These are phyloP conservation scores for Delonix regia DNA, from an alignment of 306 rosid genomes.

Conservation along the genomic window DNA sequence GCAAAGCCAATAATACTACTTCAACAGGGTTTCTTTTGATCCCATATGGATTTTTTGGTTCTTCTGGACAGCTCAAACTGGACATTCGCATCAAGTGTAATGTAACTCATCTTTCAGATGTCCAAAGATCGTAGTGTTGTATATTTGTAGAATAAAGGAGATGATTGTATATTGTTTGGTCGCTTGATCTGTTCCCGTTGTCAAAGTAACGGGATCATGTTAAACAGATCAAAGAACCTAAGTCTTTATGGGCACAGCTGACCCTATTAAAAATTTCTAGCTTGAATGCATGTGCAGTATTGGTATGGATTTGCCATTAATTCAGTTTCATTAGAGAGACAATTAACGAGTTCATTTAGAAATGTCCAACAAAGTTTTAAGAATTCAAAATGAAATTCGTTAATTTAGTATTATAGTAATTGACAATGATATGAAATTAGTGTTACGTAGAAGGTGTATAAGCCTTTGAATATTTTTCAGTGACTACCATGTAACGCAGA, in stretches of 20 bases:
- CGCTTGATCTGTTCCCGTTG: background rate
- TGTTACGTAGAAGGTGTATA: too few relatives aligned
- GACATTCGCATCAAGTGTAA: constrained; percentile 42
- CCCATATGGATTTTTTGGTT: constrained; percentile 41
- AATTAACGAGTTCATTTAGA: too few relatives aligned
- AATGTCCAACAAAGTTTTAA: too few relatives aligned
- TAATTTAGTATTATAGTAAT: too few relatives aligned
- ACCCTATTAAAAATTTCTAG: background rate
- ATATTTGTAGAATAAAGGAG: background rate
- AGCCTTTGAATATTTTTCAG: too few relatives aligned
- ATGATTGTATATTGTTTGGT: background rate
- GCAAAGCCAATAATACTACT: constrained; percentile 3
- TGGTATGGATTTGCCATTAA: background rate
- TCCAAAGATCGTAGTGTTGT: background rate
- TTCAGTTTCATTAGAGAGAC: too few relatives aligned
- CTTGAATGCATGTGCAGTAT: background rate
- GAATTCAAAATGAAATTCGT: too few relatives aligned
- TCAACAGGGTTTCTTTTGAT: constrained; percentile 44
- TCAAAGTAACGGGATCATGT: background rate
- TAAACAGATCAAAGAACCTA: background rate
- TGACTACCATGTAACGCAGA: too few relatives aligned
- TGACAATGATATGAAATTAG: too few relatives aligned
- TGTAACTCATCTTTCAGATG: background rate
- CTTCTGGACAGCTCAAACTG: constrained; percentile 34
- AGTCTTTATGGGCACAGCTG: background rate